phyloP scores from a whole-genome alignment of 352 stramenopile genomes.

The Globisporangium polare region DNA sequence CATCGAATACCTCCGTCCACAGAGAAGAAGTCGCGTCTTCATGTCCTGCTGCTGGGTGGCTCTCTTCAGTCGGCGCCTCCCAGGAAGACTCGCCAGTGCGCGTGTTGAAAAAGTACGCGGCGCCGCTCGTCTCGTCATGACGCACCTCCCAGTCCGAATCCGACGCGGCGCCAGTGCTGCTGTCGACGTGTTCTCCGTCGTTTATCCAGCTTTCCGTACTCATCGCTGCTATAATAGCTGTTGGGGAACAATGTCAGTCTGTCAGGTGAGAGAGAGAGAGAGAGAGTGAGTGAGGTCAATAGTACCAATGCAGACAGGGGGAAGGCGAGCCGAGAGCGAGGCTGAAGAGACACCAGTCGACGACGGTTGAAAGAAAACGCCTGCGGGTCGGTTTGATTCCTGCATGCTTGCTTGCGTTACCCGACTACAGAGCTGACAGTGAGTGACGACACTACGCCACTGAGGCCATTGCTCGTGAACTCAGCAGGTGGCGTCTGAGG shows the following conservation, averaged over 20 bases:
- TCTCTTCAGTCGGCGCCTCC: conserved; percentile 19
- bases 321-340: not conserved
- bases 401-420: not conserved
- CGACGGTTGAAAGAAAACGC: not conserved
- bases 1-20: conserved; percentile 44
- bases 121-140: conserved; percentile 37
- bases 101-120: conserved; percentile 48
- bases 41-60: not conserved
- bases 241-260: not conserved
- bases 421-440: too few relatives aligned
- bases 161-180: not conserved
- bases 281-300: not conserved
- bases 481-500: too few relatives aligned
- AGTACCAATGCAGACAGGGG: not conserved
- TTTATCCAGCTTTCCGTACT: too few relatives aligned
- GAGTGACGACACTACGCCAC: too few relatives aligned
- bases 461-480: too few relatives aligned
- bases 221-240: too few relatives aligned
- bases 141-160: conserved; percentile 39
- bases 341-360: not conserved
- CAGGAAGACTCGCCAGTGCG: conserved; percentile 54
- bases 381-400: not conserved
- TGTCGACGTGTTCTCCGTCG: too few relatives aligned
- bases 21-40: conserved; percentile 5
- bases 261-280: not conserved